Conservation (phyloP, 768 basidiomycete species). For the Leucocoprinus leucothites region DNA sequence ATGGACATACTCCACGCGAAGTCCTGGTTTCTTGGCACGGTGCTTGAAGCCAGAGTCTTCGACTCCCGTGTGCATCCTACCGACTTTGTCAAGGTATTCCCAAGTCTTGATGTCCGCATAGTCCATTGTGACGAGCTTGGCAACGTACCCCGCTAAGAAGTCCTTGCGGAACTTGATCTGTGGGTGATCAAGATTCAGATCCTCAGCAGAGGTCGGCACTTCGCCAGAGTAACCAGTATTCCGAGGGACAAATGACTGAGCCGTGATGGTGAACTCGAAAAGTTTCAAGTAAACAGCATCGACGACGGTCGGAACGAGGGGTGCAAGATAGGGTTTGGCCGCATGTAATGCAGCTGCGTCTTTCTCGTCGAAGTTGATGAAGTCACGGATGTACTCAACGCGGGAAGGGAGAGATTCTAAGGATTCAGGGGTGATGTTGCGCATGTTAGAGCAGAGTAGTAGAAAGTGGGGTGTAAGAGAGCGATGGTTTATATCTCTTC, state of each 20-base stretch:
- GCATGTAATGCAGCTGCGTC: no score
- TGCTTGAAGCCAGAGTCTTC: background rate
- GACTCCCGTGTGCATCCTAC: constrained; percentile 45
- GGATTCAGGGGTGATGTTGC: constrained; percentile 22
- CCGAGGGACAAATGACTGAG: no score
- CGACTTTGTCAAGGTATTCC: constrained; percentile 47
- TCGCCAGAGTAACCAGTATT: no score
- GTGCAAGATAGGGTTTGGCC: no score
- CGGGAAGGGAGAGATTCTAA: constrained; percentile 32
- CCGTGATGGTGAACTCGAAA: no score
- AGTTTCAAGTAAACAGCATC: no score
- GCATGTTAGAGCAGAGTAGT: no score
- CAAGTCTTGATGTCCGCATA: constrained; percentile 38
- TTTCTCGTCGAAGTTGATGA: constrained; percentile 43
- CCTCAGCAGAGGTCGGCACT: no score
- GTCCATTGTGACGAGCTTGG: constrained; percentile 39
- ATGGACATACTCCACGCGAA: constrained; percentile 38
- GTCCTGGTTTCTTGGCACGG: constrained; percentile 20
- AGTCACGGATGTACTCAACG: constrained; percentile 42
- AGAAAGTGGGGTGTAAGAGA: no score
- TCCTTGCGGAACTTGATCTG: constrained; percentile 47
- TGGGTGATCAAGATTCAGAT: constrained; percentile 38
- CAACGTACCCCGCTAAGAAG: constrained; percentile 29
- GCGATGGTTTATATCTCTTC: no score
- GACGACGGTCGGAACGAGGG: no score